Percentiles rank a stretch among this genome's conserved stretches.
Evolutionary conservation across 208 protist genomes (phyloP).

Genomic region (Acanthamoeba royreba): DNA sequence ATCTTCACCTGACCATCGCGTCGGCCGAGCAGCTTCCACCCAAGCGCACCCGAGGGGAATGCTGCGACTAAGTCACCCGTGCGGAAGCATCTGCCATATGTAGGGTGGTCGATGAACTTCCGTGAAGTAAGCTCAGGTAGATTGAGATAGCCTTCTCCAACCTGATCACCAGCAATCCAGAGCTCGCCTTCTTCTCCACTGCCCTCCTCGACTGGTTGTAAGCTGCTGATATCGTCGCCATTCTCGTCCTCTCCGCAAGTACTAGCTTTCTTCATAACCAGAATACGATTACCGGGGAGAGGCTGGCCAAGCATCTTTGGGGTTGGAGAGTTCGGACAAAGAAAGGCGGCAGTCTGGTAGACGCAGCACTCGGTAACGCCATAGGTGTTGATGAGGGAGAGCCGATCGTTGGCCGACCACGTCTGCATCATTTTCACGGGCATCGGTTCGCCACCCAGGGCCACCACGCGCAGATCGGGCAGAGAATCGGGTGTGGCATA

Average conservation of each 20-base stretch:
- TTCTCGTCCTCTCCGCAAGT: not conserved
- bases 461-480: not conserved
- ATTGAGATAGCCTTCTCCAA: slow-evolving; percentile 20
- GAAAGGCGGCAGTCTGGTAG: not conserved
- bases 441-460: slow-evolving; percentile 38
- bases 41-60: not conserved
- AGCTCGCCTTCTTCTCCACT: slow-evolving; percentile 27
- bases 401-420: not conserved
- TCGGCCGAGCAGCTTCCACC: slow-evolving; percentile 9
- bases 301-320: not conserved
- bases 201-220: not conserved
- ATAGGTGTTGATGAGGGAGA: slow-evolving; percentile 10
- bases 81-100: slow-evolving; percentile 11
- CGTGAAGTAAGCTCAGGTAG: not conserved
- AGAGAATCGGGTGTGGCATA: no score
- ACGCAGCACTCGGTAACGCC: slow-evolving; percentile 48
- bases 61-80: slow-evolving; percentile 15
- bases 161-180: slow-evolving; percentile 26
- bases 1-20: slow-evolving; percentile 28
- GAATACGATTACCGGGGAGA: not conserved
- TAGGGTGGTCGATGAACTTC: not conserved
- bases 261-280: not conserved
- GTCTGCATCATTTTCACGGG: not conserved
- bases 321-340: not conserved
- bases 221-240: not conserved